Evolutionary conservation across 2,329 filamentous ascomycete species (phyloP).

Genomic region (Colletotrichum sp.): DNA sequence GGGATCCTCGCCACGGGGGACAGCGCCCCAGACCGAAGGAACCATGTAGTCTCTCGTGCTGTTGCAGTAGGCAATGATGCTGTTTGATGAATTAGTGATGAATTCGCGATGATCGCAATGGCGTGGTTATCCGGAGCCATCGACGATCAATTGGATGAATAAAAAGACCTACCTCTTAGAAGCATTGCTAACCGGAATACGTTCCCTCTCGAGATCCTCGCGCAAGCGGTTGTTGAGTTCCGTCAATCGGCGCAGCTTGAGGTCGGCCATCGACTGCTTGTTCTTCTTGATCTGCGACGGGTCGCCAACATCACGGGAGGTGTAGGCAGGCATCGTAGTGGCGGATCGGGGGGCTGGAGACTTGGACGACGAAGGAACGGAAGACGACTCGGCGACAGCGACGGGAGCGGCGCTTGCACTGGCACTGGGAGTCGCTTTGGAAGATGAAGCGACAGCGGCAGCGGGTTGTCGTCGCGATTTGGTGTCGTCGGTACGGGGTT

Average conservation of each 20-base stretch:
- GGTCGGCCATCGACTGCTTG: slow-evolving; percentile 98
- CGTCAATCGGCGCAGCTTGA: slow-evolving; percentile 94
- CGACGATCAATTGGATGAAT: background rate
- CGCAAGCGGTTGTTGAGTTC: slow-evolving; percentile 96
- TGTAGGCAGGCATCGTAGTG: slow-evolving; percentile 68
- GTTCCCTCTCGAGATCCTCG: slow-evolving; percentile 93
- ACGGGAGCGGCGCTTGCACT: background rate
- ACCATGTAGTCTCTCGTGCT: slow-evolving; percentile 99
- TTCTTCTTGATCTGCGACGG: slow-evolving; percentile 81
- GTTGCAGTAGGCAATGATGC: slow-evolving; percentile 97
- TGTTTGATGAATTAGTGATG: slow-evolving; percentile 41
- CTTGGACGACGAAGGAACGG: slow-evolving; percentile 16
- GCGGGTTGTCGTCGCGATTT: slow-evolving; percentile 8
- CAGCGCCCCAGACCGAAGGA: slow-evolving; percentile 92
- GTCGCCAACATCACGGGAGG: slow-evolving; percentile 70
- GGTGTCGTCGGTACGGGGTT: background rate
- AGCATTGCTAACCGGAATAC: slow-evolving; percentile 95
- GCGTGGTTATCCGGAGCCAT: background rate
- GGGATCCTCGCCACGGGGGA: slow-evolving; percentile 96
- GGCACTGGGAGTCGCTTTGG: background rate
- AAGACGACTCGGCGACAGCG: slow-evolving; percentile 16
- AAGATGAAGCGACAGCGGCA: background rate
- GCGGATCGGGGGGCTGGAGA: slow-evolving; percentile 24
- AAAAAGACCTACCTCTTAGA: slow-evolving; percentile 73
- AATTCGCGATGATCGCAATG: background rate